phyloP scores from a whole-genome alignment of 1,284 basidiomycete species.

The Heterobasidion occidentale region DNA sequence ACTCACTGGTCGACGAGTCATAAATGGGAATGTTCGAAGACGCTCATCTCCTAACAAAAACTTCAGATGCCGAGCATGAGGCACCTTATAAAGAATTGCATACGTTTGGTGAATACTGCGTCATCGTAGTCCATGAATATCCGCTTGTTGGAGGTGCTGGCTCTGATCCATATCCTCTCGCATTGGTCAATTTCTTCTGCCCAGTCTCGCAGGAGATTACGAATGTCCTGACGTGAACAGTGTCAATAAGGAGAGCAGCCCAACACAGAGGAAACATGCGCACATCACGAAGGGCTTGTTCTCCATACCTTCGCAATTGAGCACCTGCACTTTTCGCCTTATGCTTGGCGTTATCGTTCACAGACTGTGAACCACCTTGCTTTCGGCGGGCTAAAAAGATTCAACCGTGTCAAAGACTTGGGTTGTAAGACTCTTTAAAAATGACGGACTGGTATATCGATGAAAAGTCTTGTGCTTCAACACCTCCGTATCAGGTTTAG shows the following conservation, averaged over 20 bases:
- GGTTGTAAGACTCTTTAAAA: background rate
- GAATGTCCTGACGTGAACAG: conserved; percentile 64
- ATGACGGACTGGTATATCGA: conserved; percentile 84
- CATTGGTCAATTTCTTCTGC: conserved; percentile 73
- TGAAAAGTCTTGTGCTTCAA: conserved; percentile 96
- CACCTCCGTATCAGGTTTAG: conserved; percentile 69
- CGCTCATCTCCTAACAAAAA: conserved; percentile 52
- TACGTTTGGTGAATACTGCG: conserved; percentile 49
- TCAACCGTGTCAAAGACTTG: background rate
- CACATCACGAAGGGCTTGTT: conserved; percentile 86
- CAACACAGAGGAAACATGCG: conserved; percentile 16
- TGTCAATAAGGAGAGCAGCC: no score
- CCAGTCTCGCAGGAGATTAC: conserved; percentile 77
- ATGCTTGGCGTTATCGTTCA: conserved; percentile 91
- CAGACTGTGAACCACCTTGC: conserved; percentile 92
- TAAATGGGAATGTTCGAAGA: conserved; percentile 87
- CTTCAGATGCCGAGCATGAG: background rate
- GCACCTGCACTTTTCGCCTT: conserved; percentile 95
- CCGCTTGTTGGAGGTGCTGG: conserved; percentile 76
- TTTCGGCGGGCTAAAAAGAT: conserved; percentile 77
- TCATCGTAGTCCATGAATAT: conserved; percentile 87
- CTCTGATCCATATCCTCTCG: conserved; percentile 86
- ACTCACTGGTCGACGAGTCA: conserved; percentile 83
- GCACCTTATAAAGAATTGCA: conserved; percentile 1
- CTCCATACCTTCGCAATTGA: conserved; percentile 89